Percentiles rank a stretch among this genome's conserved stretches.
These are phyloP conservation scores for Phallus indusiatus DNA, from an alignment of 768 basidiomycete genomes.

Conservation along the genomic window DNA sequence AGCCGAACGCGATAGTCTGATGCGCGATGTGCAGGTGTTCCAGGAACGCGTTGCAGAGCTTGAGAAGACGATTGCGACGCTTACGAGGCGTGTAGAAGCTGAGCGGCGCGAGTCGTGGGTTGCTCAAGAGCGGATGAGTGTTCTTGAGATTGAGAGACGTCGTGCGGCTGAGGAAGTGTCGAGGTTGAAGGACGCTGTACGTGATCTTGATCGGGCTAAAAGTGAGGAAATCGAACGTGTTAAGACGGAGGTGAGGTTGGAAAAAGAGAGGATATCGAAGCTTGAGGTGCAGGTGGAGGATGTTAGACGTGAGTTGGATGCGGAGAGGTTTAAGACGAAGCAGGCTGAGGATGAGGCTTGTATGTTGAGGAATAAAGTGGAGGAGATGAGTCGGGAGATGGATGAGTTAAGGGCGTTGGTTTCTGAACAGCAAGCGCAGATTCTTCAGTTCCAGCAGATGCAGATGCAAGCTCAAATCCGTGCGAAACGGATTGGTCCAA, in stretches of 20 bases:
- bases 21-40: conserved; percentile 85
- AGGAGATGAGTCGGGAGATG: conserved; percentile 27
- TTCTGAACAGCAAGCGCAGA: conserved; percentile 23
- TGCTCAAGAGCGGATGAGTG: conserved; percentile 58
- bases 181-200: conserved; percentile 20
- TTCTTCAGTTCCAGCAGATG: not conserved
- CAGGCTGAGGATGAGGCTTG: conserved; percentile 14
- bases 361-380: conserved; percentile 28
- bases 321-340: conserved; percentile 17
- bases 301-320: conserved; percentile 27
- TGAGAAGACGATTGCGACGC: conserved; percentile 56
- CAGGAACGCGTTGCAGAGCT: conserved; percentile 64
- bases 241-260: conserved; percentile 12
- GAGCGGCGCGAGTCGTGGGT: conserved; percentile 80
- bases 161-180: conserved; percentile 20
- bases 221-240: conserved; percentile 28
- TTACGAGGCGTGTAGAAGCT: conserved; percentile 62
- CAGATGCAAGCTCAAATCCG: conserved; percentile 1
- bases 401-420: conserved; percentile 14
- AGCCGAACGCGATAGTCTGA: conserved; percentile 81
- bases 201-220: conserved; percentile 23
- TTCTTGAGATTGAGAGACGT: conserved; percentile 58
- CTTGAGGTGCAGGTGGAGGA: conserved; percentile 24
- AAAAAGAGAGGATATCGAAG: conserved; percentile 14
- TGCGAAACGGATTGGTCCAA: conserved; percentile 31